Base-by-base conservation (phyloP, 768 basidiomycete species). In the Suillus spraguei region DNA sequence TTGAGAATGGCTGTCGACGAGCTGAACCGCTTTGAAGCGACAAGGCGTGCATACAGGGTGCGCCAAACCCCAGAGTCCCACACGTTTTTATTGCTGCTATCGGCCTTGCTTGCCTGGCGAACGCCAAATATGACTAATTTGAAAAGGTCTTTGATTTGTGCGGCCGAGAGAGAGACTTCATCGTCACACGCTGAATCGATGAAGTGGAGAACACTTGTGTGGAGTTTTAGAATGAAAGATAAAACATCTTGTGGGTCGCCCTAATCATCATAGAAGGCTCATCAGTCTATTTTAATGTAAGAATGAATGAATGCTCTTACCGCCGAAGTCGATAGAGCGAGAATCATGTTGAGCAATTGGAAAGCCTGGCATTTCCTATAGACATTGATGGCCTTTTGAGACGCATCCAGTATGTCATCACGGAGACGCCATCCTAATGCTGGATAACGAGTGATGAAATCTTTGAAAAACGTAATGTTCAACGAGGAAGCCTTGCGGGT, bases 401-500 rank as follows among this genome's bases (percentile, higher is more conserved):
- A 80, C 9, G 86, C 75, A 20, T 82, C 79, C 42, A 93, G 66
- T n/a, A 97, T 72, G 61, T 84, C 80, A 20, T 80, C 72, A 11
- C 88, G 85, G 24, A 95, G 74, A 41, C 67, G 72, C 91, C 94
- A 95, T 22, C 85, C 91, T 16, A 81, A 76, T 4, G 73, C 62
- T 0, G 92, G 87, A 74, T 85, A 84, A 44, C 91, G 87, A 22
- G 83, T 82, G 64, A 91, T 80, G 71, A 91, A 91, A 60, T 94
- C 91, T 54, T 86, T 81, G 80, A 98, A 90, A 79, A 95, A 95
- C 53, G 73, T 76, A 5, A 84, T 73, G 68, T 90, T 89, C 52
- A 96, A 81, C 35, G 84, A 80, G 4, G 94, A 95, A 50, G 87
- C 85, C 78, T 97, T 97, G 63, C 92, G 85, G 7, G 85, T 87